Evolutionary conservation across 345 rosid species (phyloP), one percentile per base, ranked within the genome.

Genomic region (Litchi chinensis): DNA sequence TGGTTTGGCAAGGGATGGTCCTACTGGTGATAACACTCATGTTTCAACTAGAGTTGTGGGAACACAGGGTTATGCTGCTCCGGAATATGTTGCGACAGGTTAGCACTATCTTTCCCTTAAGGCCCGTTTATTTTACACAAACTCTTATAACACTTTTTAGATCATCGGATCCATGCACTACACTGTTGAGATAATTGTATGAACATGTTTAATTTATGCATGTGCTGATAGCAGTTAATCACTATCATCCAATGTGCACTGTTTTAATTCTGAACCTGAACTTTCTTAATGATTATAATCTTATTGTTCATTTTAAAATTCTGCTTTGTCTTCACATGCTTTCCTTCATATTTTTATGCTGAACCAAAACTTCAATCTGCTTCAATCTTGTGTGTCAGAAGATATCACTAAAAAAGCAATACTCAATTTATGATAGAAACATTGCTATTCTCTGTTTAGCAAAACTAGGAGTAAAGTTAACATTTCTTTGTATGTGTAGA

Each of bases 1-100:
- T 83, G 99, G 99, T 57, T 84, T 95, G 74, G 99, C 98, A 43
- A 89, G 95, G 86, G 97, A 92, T 80, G 98, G 98, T 16, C 97
- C 99, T 12, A 93, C 89, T 4, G 99, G 93, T 54, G 91, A 95
- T 60, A 90, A 89, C 76, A 93, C 95, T 73, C 99, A 95, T 69
- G 98, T 95, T 40, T 92, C 98, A 11, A 93, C 99, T 7, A 88
- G 89, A 86, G 93, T 93, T 40, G 82, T 93, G 7, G 98, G 98
- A 82, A 95, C 98, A 56, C 89, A 83, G 68, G 98, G 99, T 71
- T 95, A 93, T 73, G 97, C 99, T 71, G 99, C 99, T 40, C 97
- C 97, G 0, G 98, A 95, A 57, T 95, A 93, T 73, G 86, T 95
- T 32, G 97, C 95, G 4, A 93, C 98, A 82, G 98, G 98, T 92